Evolutionary conservation across 148 eudicot genomes (phyloP).

Genomic region (Tetragonia tetragonoides): DNA sequence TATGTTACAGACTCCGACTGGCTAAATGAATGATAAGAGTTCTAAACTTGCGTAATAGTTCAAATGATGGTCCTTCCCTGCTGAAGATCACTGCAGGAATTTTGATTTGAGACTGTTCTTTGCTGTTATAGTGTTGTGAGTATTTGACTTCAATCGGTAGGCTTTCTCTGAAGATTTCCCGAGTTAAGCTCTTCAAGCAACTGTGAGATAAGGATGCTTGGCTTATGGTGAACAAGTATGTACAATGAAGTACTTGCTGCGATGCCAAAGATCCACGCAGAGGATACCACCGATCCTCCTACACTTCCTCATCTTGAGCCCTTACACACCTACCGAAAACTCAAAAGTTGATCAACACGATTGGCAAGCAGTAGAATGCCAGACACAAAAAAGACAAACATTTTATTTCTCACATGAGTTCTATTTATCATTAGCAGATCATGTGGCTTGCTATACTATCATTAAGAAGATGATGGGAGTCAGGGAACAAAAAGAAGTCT

Average conservation of each 20-base stretch:
- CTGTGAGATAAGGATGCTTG: background rate
- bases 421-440: too few species aligned
- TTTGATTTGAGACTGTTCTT: too few species aligned
- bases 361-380: background rate
- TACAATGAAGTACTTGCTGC: background rate
- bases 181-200: too few species aligned
- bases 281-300: background rate
- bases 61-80: too few species aligned
- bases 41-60: too few species aligned
- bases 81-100: too few species aligned
- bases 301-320: background rate
- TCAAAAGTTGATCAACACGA: background rate
- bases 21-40: too few species aligned
- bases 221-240: background rate
- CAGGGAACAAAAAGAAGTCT: conserved; percentile 1
- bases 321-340: background rate
- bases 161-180: too few species aligned
- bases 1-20: too few species aligned
- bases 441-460: background rate
- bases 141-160: too few species aligned
- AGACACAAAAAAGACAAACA: background rate
- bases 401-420: too few species aligned
- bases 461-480: background rate
- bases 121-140: too few species aligned
- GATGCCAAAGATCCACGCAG: background rate